Percentiles rank a stretch among this genome's conserved stretches.
phyloP scores from a whole-genome alignment of 1,284 basidiomycete genomes.

The Ganoderma boninense region DNA sequence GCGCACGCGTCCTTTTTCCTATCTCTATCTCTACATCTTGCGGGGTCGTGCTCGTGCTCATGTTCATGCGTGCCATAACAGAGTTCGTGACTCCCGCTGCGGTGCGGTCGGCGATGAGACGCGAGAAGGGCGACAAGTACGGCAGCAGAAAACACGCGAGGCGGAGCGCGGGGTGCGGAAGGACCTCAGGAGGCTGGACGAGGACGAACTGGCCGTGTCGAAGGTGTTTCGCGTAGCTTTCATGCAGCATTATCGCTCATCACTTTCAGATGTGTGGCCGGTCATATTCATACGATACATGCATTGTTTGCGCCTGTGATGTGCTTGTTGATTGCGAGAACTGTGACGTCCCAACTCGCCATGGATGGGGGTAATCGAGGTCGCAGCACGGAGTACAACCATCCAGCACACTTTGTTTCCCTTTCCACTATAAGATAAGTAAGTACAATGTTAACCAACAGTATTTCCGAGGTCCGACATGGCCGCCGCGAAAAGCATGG shows the following conservation, averaged over 20 bases:
- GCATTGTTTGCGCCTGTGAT: background rate
- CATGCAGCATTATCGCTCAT: background rate
- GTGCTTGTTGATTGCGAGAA: too few species aligned
- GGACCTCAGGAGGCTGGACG: constrained; percentile 70
- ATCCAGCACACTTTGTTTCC: background rate
- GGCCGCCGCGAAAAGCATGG: background rate
- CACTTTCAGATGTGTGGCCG: background rate
- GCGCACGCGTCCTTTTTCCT: constrained; percentile 46
- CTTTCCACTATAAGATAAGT: background rate
- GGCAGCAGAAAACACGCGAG: constrained; percentile 82
- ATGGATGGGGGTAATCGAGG: too few species aligned
- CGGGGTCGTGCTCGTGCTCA: too few species aligned
- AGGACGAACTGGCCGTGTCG: constrained; percentile 85
- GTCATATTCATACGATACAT: background rate
- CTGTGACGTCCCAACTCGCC: too few species aligned
- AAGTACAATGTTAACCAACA: background rate
- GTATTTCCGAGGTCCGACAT: background rate
- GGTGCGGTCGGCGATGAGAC: constrained; percentile 76
- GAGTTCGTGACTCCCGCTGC: constrained; percentile 93
- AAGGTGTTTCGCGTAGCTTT: constrained; percentile 85
- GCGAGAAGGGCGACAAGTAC: constrained; percentile 84
- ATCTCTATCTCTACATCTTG: too few species aligned
- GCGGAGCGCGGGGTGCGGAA: constrained; percentile 73
- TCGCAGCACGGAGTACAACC: background rate
- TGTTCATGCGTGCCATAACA: too few species aligned